phyloP scores from a whole-genome alignment of 2,329 filamentous ascomycete genomes.

The Sporothrix brunneoviolacea region DNA sequence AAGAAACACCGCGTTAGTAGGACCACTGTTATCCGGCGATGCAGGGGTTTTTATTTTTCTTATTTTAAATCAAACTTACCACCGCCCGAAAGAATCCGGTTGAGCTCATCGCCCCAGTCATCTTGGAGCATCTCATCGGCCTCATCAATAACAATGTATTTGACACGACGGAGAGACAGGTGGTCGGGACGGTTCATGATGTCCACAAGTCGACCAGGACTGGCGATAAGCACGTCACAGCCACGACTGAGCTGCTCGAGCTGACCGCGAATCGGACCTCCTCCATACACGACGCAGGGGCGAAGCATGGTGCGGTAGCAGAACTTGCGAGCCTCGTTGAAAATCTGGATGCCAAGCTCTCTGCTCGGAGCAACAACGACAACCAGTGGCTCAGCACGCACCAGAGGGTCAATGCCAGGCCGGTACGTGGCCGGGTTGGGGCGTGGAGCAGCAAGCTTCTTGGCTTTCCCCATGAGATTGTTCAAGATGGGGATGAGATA shows the following conservation, averaged over 20 bases:
- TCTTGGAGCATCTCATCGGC: slow-evolving; percentile 83
- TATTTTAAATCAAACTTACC: no score
- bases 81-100: slow-evolving; percentile 69
- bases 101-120: slow-evolving; percentile 73
- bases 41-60: no score
- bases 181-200: slow-evolving; percentile 67
- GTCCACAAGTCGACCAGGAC: slow-evolving; percentile 78
- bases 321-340: slow-evolving; percentile 85
- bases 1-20: no score
- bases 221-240: slow-evolving; percentile 83
- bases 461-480: slow-evolving; percentile 91
- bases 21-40: no score
- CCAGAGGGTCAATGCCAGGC: slow-evolving; percentile 35
- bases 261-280: slow-evolving; percentile 65
- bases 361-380: slow-evolving; percentile 80
- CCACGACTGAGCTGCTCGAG: slow-evolving; percentile 68
- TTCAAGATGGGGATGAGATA: slow-evolving; percentile 86
- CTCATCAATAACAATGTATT: slow-evolving; percentile 82
- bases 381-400: slow-evolving; percentile 80
- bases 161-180: slow-evolving; percentile 68
- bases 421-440: slow-evolving; percentile 57
- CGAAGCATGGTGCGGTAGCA: slow-evolving; percentile 95
- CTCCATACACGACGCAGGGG: slow-evolving; percentile 84
- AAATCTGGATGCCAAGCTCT: slow-evolving; percentile 89
- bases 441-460: slow-evolving; percentile 73